A percentile compares a stretch with the other conserved stretches of the same genome.
Evolutionary conservation across 768 basidiomycete species (phyloP).

Genomic region (Panellus pusillus): DNA sequence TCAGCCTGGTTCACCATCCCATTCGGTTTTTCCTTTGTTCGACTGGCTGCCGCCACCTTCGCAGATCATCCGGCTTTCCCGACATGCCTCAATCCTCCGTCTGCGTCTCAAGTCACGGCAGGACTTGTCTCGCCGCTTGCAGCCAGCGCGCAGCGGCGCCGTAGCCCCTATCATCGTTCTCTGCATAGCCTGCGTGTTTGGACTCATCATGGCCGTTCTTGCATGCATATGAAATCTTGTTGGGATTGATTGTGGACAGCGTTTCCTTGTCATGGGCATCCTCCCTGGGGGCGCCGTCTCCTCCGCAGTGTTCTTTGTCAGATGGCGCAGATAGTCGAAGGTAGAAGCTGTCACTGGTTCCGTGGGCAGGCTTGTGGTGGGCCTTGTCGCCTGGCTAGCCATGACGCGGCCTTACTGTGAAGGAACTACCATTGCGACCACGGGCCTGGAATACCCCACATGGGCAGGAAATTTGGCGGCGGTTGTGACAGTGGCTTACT

Average conservation of each 20-base stretch:
- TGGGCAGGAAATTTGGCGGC: constrained; percentile 11
- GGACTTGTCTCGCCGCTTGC: constrained; percentile 49
- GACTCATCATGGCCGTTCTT: constrained; percentile 7
- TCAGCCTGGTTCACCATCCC: constrained; percentile 60
- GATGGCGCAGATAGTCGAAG: constrained; percentile 33
- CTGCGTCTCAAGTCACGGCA: constrained; percentile 37
- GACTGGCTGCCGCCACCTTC: constrained; percentile 2
- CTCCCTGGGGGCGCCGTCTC: constrained; percentile 15
- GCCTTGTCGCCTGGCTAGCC: constrained; percentile 39
- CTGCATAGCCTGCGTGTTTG: constrained; percentile 26
- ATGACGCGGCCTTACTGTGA: constrained; percentile 29
- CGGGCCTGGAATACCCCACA: constrained; percentile 15
- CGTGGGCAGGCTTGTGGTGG: constrained; percentile 32
- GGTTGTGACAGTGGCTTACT: constrained; percentile 3
- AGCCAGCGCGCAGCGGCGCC: constrained; percentile 44
- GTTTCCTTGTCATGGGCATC: constrained; percentile 14
- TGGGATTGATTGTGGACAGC: constrained; percentile 13
- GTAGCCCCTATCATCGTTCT: constrained; percentile 44
- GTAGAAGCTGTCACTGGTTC: constrained; percentile 32
- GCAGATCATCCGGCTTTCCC: constrained; percentile 47
- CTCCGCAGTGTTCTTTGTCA: constrained; percentile 8
- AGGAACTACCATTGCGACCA: constrained; percentile 14
- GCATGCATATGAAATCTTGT: constrained; percentile 9
- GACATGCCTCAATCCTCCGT: constrained; percentile 47
- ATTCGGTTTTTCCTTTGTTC: constrained; percentile 45